Base-by-base conservation (phyloP, 2,329 filamentous ascomycete species). In the Hypoxylon sp. region DNA sequence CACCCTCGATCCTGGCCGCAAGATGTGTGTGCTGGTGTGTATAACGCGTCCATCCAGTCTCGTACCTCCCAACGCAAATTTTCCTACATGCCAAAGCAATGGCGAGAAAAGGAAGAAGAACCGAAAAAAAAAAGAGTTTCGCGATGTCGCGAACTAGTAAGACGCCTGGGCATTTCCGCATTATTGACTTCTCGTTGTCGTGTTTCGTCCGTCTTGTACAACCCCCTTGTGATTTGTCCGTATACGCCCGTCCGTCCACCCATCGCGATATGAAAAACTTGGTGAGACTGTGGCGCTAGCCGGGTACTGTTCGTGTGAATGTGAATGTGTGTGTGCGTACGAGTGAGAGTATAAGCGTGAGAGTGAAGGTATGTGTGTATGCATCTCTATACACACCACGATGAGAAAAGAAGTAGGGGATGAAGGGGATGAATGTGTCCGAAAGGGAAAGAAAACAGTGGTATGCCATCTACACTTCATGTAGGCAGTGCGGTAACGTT, bases 221-320 rank as follows among this genome's bases (percentile, higher is more conserved):
- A 56, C 33, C 18, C 27, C 23, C n/a, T n/a, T 52, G 26, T n/a
- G 31, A 46, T 24, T 29, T 15, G 31, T 31, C 15, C 43, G 20
- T 47, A 42, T 47, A 42, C 37, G 48, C 48, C 41, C 37, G 26
- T 47, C 33, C 46, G 10, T 58, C 50, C 55, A 27, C 60, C 55
- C 58, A 52, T 64, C 51, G 49, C 24, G 53, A 24, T 37, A 46
- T 23, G 31, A 21, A 45, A 52, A 58, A 43, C 46, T 43, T 58
- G 53, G 38, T 59, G 15, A 57, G 43, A 60, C 56, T 52, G 37
- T 64, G 58, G 58, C 58, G n/a, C 51, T n/a, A 51, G 61, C 61
- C 61, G 61, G 61, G 61, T 64, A 64, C 61, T 64, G 56, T 55
- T 55, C 41, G 31, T 57, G 40, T 60, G 55, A n/a, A n/a, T n/a